These are phyloP conservation scores for Brassica cretica DNA, from an alignment of 345 rosid genomes.

Conservation along the genomic window DNA sequence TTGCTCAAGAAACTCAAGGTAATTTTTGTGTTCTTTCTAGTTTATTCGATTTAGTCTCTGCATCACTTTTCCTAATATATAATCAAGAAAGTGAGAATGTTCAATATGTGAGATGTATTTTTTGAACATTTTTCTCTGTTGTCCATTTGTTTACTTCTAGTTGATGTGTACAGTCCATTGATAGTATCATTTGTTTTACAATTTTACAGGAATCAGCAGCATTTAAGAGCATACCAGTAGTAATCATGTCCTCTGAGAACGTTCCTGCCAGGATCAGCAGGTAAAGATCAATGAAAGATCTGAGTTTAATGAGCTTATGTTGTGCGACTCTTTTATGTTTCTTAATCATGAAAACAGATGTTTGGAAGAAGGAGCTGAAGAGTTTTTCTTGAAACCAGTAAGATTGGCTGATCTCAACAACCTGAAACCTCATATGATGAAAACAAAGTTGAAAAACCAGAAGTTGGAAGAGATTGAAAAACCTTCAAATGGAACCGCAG, in stretches of 20 bases:
- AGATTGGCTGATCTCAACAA: constrained; percentile 77
- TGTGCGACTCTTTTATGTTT: not conserved
- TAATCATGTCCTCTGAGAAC: constrained; percentile 87
- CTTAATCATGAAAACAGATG: constrained; percentile 45
- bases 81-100: constrained; percentile 25
- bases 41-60: constrained; percentile 8
- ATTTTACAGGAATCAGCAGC: constrained; percentile 53
- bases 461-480: constrained; percentile 32
- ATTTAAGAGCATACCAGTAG: constrained; percentile 77
- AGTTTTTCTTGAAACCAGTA: constrained; percentile 86
- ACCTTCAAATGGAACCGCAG: constrained; percentile 1
- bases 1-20: constrained; percentile 80
- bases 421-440: constrained; percentile 56
- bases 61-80: not conserved
- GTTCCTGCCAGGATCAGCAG: constrained; percentile 61
- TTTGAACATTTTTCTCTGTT: not conserved
- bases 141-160: not conserved
- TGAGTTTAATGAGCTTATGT: not conserved
- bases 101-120: constrained; percentile 3
- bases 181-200: not conserved
- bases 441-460: constrained; percentile 37
- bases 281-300: constrained; percentile 20
- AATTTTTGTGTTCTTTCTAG: not conserved
- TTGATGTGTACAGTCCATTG: constrained; percentile 12
- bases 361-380: constrained; percentile 90